Percentiles rank a stretch among this genome's conserved stretches.
phyloP scores from a whole-genome alignment of 495 filamentous ascomycete genomes.

The Aspergillus bridgeri region DNA sequence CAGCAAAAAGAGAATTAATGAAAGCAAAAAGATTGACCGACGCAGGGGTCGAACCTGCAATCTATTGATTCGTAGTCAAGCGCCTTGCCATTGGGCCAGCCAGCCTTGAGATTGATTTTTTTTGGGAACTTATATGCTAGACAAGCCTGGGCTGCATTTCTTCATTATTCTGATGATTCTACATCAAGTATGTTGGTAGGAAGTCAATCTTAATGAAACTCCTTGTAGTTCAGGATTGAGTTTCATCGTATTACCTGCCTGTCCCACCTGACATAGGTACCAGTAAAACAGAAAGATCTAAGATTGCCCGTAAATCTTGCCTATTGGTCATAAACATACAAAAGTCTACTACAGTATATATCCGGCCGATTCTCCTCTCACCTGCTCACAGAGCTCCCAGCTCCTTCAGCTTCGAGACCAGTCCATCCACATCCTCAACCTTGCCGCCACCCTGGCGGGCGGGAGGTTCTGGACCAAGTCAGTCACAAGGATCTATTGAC shows the following conservation, averaged over 20 bases:
- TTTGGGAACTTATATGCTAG: too few species aligned
- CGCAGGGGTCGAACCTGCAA: slow-evolving; percentile 46
- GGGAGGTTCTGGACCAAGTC: slow-evolving; percentile 65
- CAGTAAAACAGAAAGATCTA: neutral
- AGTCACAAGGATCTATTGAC: slow-evolving; percentile 17
- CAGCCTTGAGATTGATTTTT: slow-evolving; percentile 18
- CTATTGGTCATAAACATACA: slow-evolving; percentile 15
- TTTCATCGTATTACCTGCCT: too few species aligned
- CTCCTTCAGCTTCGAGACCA: slow-evolving; percentile 91
- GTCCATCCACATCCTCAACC: slow-evolving; percentile 92
- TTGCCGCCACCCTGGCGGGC: slow-evolving; percentile 89
- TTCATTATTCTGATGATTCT: too few species aligned
- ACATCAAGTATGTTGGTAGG: too few species aligned
- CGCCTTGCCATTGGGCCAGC: slow-evolving; percentile 68
- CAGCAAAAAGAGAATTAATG: neutral
- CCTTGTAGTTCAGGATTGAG: too few species aligned
- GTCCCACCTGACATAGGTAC: too few species aligned
- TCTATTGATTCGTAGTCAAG: slow-evolving; percentile 69
- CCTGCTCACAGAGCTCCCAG: slow-evolving; percentile 84
- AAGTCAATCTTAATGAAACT: too few species aligned
- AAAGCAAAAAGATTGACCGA: slow-evolving; percentile 24
- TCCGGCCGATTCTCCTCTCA: neutral
- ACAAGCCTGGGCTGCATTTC: too few species aligned
- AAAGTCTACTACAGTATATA: neutral
- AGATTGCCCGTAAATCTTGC: neutral